These are phyloP conservation scores for Rhizopogon vulgaris DNA, from an alignment of 768 basidiomycete species.

Conservation along the genomic window DNA sequence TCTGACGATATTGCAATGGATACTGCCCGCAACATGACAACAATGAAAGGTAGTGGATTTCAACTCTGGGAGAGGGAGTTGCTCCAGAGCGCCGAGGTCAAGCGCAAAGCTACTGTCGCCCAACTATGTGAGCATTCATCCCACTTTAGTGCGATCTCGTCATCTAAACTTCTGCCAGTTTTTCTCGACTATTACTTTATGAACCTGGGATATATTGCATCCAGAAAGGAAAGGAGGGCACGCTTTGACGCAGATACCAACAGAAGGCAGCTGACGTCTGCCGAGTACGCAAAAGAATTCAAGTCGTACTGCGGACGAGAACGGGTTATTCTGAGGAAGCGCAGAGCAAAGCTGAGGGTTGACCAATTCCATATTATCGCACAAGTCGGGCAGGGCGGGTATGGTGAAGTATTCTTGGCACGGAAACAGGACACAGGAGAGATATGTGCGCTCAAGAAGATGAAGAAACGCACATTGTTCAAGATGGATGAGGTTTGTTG, in stretches of 20 bases:
- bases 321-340: slow-evolving; percentile 83
- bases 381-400: slow-evolving; percentile 98
- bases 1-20: slow-evolving; percentile 64
- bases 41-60: slow-evolving; percentile 45
- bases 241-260: slow-evolving; percentile 81
- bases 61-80: slow-evolving; percentile 85
- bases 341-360: slow-evolving; percentile 88
- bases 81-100: slow-evolving; percentile 80
- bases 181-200: slow-evolving; percentile 99
- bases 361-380: slow-evolving; percentile 98
- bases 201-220: slow-evolving; percentile 79
- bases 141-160: slow-evolving; percentile 3
- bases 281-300: slow-evolving; percentile 73
- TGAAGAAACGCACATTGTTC: slow-evolving; percentile 88
- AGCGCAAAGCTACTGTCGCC: slow-evolving; percentile 92
- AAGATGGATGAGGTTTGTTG: slow-evolving; percentile 93
- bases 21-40: slow-evolving; percentile 32
- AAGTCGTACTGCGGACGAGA: slow-evolving; percentile 92
- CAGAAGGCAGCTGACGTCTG: slow-evolving; percentile 47
- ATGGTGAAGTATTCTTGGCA: slow-evolving; percentile 96
- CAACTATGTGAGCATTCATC: slow-evolving; percentile 72
- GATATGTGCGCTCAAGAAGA: slow-evolving; percentile 96
- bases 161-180: slow-evolving; percentile 39
- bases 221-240: slow-evolving; percentile 77
- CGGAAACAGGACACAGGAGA: slow-evolving; percentile 93